These are phyloP conservation scores for Arthroderma sp. DNA, from an alignment of 2,329 filamentous ascomycete species.

Conservation along the genomic window DNA sequence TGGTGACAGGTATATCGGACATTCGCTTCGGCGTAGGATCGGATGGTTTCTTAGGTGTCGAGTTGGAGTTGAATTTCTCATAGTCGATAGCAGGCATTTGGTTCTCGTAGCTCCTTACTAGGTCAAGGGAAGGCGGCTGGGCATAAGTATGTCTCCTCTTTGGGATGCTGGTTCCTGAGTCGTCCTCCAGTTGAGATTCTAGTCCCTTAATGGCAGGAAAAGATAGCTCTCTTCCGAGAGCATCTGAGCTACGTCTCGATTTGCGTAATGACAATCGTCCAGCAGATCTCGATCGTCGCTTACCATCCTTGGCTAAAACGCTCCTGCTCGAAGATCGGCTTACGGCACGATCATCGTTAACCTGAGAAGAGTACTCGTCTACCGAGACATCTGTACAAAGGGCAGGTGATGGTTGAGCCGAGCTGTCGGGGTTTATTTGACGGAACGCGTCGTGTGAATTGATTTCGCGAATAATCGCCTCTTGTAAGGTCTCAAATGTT, in stretches of 20 bases:
- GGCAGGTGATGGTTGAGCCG: not conserved
- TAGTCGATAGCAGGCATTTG: too few relatives aligned
- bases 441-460: slow-evolving; percentile 32
- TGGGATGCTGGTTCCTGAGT: slow-evolving; percentile 11
- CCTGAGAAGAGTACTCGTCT: not conserved
- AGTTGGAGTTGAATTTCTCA: too few relatives aligned
- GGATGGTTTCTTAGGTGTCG: too few relatives aligned
- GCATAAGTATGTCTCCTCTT: slow-evolving; percentile 29
- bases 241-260: slow-evolving; percentile 16
- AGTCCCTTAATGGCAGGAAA: slow-evolving; percentile 12
- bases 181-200: slow-evolving; percentile 4
- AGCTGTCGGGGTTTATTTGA: slow-evolving; percentile 6
- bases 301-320: slow-evolving; percentile 17
- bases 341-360: slow-evolving; percentile 3
- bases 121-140: slow-evolving; percentile 17
- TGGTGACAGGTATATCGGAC: not conserved
- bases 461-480: slow-evolving; percentile 31
- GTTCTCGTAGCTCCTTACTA: not conserved
- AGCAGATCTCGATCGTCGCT: slow-evolving; percentile 19
- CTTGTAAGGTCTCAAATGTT: slow-evolving; percentile 29
- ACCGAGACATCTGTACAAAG: slow-evolving; percentile 1
- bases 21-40: not conserved
- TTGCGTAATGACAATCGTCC: slow-evolving; percentile 21
- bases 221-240: slow-evolving; percentile 8
- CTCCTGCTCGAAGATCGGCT: slow-evolving; percentile 13